phyloP scores from a whole-genome alignment of 768 basidiomycete genomes.

The Tylopilus sp. region DNA sequence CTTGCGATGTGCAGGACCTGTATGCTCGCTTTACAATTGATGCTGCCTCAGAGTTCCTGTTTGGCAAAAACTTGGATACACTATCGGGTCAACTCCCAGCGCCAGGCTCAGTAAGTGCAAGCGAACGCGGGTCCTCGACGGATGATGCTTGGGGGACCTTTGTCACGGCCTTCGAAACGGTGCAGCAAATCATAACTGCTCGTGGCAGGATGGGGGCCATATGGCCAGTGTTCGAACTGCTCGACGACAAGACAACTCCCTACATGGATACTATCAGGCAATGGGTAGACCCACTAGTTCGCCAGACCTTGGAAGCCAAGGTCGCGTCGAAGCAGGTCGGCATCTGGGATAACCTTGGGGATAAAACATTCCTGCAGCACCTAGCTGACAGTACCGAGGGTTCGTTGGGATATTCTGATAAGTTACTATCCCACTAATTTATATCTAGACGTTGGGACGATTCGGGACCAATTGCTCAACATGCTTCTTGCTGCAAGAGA shows the following conservation, averaged over 20 bases:
- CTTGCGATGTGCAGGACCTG: slow-evolving; percentile 66
- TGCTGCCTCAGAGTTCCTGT: slow-evolving; percentile 69
- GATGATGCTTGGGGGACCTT: slow-evolving; percentile 59
- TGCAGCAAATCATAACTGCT: slow-evolving; percentile 34
- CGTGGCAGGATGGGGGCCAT: slow-evolving; percentile 36
- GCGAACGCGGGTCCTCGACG: slow-evolving; percentile 59
- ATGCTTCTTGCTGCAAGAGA: slow-evolving; percentile 76
- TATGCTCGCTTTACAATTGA: slow-evolving; percentile 68
- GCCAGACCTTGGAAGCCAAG: slow-evolving; percentile 48
- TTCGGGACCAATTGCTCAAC: slow-evolving; percentile 76
- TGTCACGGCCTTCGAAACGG: slow-evolving; percentile 41
- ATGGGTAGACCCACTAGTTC: slow-evolving; percentile 63
- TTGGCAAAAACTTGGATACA: slow-evolving; percentile 62
- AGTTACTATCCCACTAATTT: slow-evolving; percentile 4
- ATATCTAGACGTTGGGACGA: slow-evolving; percentile 53
- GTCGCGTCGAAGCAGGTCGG: slow-evolving; percentile 36
- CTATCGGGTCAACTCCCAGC: slow-evolving; percentile 52
- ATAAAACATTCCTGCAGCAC: slow-evolving; percentile 65
- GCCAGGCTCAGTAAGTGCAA: slow-evolving; percentile 42
- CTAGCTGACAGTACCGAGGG: slow-evolving; percentile 64
- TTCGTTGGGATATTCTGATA: slow-evolving; percentile 25
- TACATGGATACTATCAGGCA: slow-evolving; percentile 34
- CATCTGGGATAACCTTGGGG: slow-evolving; percentile 37
- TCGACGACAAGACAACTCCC: slow-evolving; percentile 35
- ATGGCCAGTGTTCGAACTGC: slow-evolving; percentile 44